Evolutionary conservation across 257 asterid species (phyloP).

Genomic region (Petunia secreta): DNA sequence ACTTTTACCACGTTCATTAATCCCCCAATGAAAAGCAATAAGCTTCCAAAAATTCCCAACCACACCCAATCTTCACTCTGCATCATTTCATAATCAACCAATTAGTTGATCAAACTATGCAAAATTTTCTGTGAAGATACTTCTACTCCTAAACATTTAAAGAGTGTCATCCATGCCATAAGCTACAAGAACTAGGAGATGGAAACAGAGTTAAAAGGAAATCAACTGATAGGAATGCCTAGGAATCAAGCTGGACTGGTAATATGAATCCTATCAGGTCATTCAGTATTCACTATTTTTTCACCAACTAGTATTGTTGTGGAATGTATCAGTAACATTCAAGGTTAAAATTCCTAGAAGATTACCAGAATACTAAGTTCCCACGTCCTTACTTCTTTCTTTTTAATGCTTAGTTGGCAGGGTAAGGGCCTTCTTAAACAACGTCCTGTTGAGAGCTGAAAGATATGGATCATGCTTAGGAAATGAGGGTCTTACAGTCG

Average conservation of each 20-base stretch:
- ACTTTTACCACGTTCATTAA: conserved; percentile 74
- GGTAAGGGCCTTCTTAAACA: not conserved
- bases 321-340: conserved; percentile 28
- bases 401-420: not conserved
- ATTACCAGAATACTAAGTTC: conserved; percentile 23
- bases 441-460: not conserved
- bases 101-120: not conserved
- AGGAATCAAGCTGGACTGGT: not conserved
- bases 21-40: conserved; percentile 66
- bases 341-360: conserved; percentile 28
- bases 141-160: not conserved
- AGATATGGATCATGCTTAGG: not conserved
- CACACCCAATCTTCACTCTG: conserved; percentile 73
- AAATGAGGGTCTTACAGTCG: not conserved
- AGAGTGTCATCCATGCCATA: not conserved
- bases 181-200: not conserved
- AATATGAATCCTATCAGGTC: not conserved
- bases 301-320: conserved; percentile 10
- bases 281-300: not conserved
- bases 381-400: conserved; percentile 3
- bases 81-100: conserved; percentile 3
- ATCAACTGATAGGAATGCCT: not conserved
- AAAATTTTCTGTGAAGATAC: not conserved
- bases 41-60: conserved; percentile 69
- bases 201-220: not conserved